These are phyloP conservation scores for Brassica rapa DNA, from an alignment of 345 rosid species.

Conservation along the genomic window DNA sequence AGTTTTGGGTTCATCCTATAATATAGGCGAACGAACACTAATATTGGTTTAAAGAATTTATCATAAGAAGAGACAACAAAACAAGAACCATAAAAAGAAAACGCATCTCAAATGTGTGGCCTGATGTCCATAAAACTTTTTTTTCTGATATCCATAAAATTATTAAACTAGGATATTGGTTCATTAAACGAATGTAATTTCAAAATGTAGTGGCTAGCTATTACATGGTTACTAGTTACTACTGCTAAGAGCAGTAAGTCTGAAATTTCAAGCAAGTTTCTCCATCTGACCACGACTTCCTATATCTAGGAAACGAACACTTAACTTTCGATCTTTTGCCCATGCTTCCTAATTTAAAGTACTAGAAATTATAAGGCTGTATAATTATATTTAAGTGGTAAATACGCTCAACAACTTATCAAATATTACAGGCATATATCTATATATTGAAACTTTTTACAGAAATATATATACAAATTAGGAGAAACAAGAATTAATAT, in stretches of 20 bases:
- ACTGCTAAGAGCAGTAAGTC: slow-evolving; percentile 41
- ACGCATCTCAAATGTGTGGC: slow-evolving; percentile 7
- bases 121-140: neutral
- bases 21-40: neutral
- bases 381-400: neutral
- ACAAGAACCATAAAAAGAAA: slow-evolving; percentile 1
- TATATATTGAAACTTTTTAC: neutral
- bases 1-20: neutral
- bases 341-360: neutral
- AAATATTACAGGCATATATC: neutral
- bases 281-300: slow-evolving; percentile 39
- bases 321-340: slow-evolving; percentile 19
- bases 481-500: neutral
- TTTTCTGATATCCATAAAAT: neutral
- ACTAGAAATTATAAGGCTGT: neutral
- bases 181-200: neutral
- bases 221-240: slow-evolving; percentile 43
- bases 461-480: neutral
- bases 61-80: slow-evolving; percentile 13
- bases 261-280: slow-evolving; percentile 38
- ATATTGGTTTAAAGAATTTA: neutral
- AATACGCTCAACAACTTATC: neutral
- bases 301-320: slow-evolving; percentile 35
- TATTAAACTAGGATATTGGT: neutral
- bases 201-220: neutral